Evolutionary conservation across 768 basidiomycete species (phyloP), one percentile per base, ranked within the genome.

Genomic region (Tylopilus felleus): DNA sequence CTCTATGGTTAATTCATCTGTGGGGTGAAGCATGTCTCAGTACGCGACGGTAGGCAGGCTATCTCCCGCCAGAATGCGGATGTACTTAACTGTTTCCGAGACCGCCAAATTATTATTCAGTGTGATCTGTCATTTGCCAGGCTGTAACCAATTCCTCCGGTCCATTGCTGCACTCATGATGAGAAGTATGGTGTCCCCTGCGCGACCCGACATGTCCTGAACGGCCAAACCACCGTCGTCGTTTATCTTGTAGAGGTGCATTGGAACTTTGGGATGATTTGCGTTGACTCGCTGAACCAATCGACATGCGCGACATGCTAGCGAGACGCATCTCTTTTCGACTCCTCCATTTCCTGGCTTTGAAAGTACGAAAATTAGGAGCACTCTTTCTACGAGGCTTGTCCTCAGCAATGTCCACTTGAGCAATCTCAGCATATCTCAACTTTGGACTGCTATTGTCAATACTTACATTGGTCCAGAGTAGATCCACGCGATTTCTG

Each of bases 21-120:
- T 47, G 4, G 40, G 43, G 17, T 5, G 23, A 16, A 5, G 8
- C n/a, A 21, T 8, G 10, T 13, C 42, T 65, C 49, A 67, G 52
- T 62, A 67, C 4, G 57, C 65, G 4, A 62, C 40, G 16, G 62
- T 49, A 36, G 60, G 60, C 6, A 62, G 47, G 29, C 51, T 60
- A 16, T 60, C 58, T 6, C 46, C 57, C 0, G 53, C 27, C 13
- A 58, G 65, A 36, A 57, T 43, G 4, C 65, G 65, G 23, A 65
- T 36, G 25, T 40, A 57, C n/a, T n/a, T n/a, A n/a, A n/a, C n/a
- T n/a, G n/a, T n/a, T n/a, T n/a, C n/a, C n/a, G n/a, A n/a, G n/a
- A n/a, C n/a, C n/a, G n/a, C n/a, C n/a, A n/a, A n/a, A n/a, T n/a
- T n/a, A n/a, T n/a, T n/a, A n/a, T n/a, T n/a, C n/a, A n/a, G n/a